Base-by-base conservation (phyloP, 2,329 filamentous ascomycete genomes). In the Aspergillus terreus region DNA sequence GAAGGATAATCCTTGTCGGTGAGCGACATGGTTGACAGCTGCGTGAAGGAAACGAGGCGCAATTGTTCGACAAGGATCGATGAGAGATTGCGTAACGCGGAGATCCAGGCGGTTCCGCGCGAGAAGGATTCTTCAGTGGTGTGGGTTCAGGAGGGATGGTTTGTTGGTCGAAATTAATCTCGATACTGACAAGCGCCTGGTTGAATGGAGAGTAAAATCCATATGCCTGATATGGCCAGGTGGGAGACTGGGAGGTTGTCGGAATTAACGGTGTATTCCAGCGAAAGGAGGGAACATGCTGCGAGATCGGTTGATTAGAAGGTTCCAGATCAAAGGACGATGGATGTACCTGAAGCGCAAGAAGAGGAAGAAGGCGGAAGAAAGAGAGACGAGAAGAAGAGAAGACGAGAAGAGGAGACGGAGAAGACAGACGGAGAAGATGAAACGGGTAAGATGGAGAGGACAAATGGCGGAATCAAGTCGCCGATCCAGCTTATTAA, bases 1-100 rank as follows among this genome's bases (percentile, higher is more conserved):
- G 54, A 54, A 11, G 53, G 55, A 38, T 41, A 30, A 11, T 54
- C 54, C 17, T 58, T 52, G 15, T 62, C 48, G 17, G 46, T 23
- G 32, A 49, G 46, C 46, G 53, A 52, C 59, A 63, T 63, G 19
- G 30, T 44, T 35, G 46, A 23, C 15, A 17, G 19, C 19, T 23
- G 19, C 4, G 14, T 38, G 11, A 25, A 15, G 7, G 6, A 33
- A 25, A 38, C 11, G 41, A 41, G n/a, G 10, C 36, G 19, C 40
- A 43, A 47, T 43, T 30, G 17, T 17, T 42, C 33, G 44, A 43
- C 25, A 23, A 46, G 23, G 45, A 30, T 19, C 19, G 23, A 33
- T n/a, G 41, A 14, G 41, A 19, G 48, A 46, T 41, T 46, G 42
- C 46, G 46, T 38, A 38, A 38, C 11, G 15, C 12, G 15, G 12